Percentiles rank a stretch among this genome's conserved stretches.
These are phyloP conservation scores for Kodamaea suecica DNA, from an alignment of 1,139 yeast genomes.

Conservation along the genomic window DNA sequence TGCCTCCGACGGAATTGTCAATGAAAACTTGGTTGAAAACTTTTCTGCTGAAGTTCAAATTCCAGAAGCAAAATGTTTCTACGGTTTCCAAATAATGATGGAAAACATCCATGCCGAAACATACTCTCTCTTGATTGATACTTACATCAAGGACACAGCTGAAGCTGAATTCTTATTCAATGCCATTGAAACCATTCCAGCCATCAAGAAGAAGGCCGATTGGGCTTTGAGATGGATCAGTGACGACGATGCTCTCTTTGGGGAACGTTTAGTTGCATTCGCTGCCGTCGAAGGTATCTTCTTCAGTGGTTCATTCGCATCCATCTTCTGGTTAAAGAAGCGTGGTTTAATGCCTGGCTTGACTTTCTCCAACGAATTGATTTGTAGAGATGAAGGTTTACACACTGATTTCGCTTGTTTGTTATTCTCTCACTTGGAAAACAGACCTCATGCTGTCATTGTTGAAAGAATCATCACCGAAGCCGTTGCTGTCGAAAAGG, in stretches of 20 bases:
- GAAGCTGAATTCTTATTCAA: constrained; percentile 86
- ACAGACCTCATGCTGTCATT: constrained; percentile 77
- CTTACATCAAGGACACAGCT: constrained; percentile 92
- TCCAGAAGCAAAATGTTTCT: constrained; percentile 98
- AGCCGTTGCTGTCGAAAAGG: constrained; percentile 93
- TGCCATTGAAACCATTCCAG: constrained; percentile 91
- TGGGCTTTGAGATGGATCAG: constrained; percentile 98
- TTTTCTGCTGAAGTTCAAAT: constrained; percentile 95
- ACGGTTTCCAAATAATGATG: constrained; percentile 99
- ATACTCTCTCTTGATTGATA: constrained; percentile 88
- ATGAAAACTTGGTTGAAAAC: constrained; percentile 94
- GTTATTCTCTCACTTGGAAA: constrained; percentile 85
- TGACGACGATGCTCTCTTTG: constrained; percentile 82
- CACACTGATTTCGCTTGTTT: constrained; percentile 98
- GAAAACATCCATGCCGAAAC: constrained; percentile 98
- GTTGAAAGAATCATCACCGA: constrained; percentile 86
- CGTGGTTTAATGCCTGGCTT: constrained; percentile 98
- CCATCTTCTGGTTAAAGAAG: constrained; percentile 97
- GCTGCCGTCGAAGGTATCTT: constrained; percentile 99
- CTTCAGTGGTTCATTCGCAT: constrained; percentile 96
- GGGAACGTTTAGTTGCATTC: constrained; percentile 94
- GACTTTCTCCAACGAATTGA: constrained; percentile 93
- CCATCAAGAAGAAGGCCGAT: constrained; percentile 93
- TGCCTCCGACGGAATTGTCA: constrained; percentile 96
- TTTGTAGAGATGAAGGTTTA: constrained; percentile 97